These are phyloP conservation scores for Amanita brunnescens DNA, from an alignment of 768 basidiomycete genomes.

Conservation along the genomic window DNA sequence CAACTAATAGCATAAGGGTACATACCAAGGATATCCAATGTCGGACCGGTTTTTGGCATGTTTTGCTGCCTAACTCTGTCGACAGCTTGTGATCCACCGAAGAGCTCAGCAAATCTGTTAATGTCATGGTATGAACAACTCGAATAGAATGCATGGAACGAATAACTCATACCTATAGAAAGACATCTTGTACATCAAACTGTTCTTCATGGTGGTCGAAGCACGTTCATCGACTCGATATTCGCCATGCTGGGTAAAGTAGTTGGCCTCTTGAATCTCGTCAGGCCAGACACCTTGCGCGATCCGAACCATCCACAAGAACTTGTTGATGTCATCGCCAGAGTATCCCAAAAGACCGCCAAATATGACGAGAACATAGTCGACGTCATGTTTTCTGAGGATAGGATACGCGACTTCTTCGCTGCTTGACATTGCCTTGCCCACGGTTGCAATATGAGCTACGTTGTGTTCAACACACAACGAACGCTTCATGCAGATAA, in stretches of 20 bases:
- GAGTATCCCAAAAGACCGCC: conserved; percentile 95
- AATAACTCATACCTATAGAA: conserved; percentile 66
- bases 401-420: conserved; percentile 98
- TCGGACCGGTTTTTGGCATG: conserved; percentile 69
- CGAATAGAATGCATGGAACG: neutral
- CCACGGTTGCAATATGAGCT: conserved; percentile 98
- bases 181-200: conserved; percentile 99
- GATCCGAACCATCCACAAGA: conserved; percentile 97
- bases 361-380: conserved; percentile 96
- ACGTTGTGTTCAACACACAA: conserved; percentile 7
- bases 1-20: conserved; percentile 7
- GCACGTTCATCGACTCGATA: conserved; percentile 88
- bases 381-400: conserved; percentile 93
- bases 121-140: neutral
- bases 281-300: conserved; percentile 97
- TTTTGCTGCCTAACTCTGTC: conserved; percentile 90
- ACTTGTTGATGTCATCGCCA: conserved; percentile 99
- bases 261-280: conserved; percentile 91
- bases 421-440: conserved; percentile 91
- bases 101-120: conserved; percentile 76
- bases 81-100: conserved; percentile 55
- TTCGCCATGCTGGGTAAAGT: conserved; percentile 88
- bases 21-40: conserved; percentile 82
- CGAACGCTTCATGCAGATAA: neutral
- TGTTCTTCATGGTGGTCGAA: conserved; percentile 82